Percentiles rank a stretch among this genome's conserved stretches.
These are phyloP conservation scores for Nyssa sinensis DNA, from an alignment of 148 eudicot species.

Conservation along the genomic window DNA sequence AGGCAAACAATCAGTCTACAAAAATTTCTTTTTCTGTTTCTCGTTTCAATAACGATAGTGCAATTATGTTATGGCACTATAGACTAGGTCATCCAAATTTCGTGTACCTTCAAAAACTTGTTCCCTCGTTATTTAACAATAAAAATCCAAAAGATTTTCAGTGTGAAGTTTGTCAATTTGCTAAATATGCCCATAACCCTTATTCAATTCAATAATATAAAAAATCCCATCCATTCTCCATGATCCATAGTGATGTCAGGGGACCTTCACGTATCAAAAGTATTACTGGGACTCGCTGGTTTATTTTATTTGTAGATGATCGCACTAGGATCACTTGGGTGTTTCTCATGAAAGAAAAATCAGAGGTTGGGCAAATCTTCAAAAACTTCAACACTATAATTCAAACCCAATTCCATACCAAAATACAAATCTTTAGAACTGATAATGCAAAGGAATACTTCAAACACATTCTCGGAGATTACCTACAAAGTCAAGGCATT, in stretches of 20 bases:
- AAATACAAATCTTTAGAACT: neutral
- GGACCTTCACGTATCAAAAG: conserved; percentile 1
- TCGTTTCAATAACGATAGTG: neutral
- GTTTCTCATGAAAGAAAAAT: conserved; percentile 1
- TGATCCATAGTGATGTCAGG: too few species aligned
- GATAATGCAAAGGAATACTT: conserved; percentile 1
- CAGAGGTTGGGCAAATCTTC: neutral
- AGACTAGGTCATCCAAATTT: conserved; percentile 1
- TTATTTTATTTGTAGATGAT: conserved; percentile 4
- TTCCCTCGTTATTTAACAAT: neutral
- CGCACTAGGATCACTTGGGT: conserved; percentile 4
- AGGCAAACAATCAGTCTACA: neutral
- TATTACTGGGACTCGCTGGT: neutral
- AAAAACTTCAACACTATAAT: neutral
- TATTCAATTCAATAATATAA: neutral
- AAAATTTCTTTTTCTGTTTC: neutral
- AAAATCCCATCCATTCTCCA: neutral
- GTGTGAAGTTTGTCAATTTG: neutral
- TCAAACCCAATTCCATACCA: conserved; percentile 3
- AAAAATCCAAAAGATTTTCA: neutral
- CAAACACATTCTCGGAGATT: neutral
- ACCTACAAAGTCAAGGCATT: neutral
- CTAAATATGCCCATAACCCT: neutral
- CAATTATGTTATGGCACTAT: too few species aligned
- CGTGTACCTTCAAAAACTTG: neutral